Percentiles rank a stretch among this genome's conserved stretches.
These are phyloP conservation scores for Acacia pycnantha DNA, from an alignment of 331 rosid genomes.

Conservation along the genomic window DNA sequence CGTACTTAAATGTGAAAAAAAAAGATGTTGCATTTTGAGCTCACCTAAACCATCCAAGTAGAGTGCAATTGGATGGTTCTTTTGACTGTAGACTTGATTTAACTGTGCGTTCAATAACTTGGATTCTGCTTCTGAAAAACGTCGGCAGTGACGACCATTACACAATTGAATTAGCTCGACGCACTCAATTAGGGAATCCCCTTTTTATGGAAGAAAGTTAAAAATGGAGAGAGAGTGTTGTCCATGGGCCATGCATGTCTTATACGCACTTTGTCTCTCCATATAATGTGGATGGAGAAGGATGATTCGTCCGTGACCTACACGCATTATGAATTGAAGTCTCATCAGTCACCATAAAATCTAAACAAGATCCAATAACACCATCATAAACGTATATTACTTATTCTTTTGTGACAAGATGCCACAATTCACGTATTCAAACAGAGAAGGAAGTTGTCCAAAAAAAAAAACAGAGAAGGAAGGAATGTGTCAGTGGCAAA, in stretches of 20 bases:
- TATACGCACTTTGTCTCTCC: background rate
- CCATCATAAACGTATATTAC: background rate
- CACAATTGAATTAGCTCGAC: background rate
- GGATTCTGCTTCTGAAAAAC: background rate
- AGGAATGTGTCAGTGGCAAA: background rate
- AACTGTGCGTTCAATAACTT: background rate
- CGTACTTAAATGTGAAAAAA: background rate
- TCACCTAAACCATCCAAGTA: background rate
- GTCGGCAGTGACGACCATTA: background rate
- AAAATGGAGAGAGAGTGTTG: background rate
- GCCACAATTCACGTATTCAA: background rate
- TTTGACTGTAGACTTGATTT: background rate
- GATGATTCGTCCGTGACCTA: background rate
- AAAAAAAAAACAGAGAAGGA: background rate
- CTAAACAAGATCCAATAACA: background rate
- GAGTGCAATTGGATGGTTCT: background rate
- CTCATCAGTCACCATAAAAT: background rate
- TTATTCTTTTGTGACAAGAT: background rate
- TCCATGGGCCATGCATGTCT: background rate
- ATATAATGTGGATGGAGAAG: background rate
- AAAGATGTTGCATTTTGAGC: background rate
- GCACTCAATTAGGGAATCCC: background rate
- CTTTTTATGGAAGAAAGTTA: background rate
- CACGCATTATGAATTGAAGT: background rate
- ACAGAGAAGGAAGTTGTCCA: background rate